Percentiles rank a stretch among this genome's conserved stretches.
Conservation (phyloP, 768 basidiomycete genomes). For the Mycena venus region DNA sequence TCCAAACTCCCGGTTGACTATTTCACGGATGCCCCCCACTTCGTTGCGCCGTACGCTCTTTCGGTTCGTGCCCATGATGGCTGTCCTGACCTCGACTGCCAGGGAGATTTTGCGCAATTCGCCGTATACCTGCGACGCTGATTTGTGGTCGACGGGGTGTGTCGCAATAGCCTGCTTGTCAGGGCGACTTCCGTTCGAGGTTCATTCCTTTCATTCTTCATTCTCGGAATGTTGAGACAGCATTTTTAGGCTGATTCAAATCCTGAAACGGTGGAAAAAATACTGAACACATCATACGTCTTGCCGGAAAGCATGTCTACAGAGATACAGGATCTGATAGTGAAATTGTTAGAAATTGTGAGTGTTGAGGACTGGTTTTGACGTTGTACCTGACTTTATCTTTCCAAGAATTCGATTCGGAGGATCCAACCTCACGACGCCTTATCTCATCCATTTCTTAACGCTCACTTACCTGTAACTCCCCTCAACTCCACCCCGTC, state of each 20-base stretch:
- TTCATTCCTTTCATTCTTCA: conserved; percentile 27
- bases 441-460: conserved; percentile 49
- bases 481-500: conserved; percentile 14
- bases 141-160: conserved; percentile 65
- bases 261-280: conserved; percentile 38
- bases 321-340: conserved; percentile 41
- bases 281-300: conserved; percentile 36
- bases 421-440: conserved; percentile 44
- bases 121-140: conserved; percentile 52
- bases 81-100: background rate
- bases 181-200: conserved; percentile 51
- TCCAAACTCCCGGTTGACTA: conserved; percentile 34
- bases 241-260: conserved; percentile 35
- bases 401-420: conserved; percentile 40
- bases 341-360: conserved; percentile 45
- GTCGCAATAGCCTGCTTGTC: conserved; percentile 53
- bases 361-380: conserved; percentile 18
- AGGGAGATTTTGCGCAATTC: conserved; percentile 56
- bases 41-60: conserved; percentile 56
- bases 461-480: conserved; percentile 28
- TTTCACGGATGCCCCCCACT: conserved; percentile 42
- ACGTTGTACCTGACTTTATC: background rate
- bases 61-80: background rate
- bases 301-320: conserved; percentile 42
- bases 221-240: conserved; percentile 1